These are phyloP conservation scores for Cryptococcus sp. DNA, from an alignment of 1,284 basidiomycete species.

Conservation along the genomic window DNA sequence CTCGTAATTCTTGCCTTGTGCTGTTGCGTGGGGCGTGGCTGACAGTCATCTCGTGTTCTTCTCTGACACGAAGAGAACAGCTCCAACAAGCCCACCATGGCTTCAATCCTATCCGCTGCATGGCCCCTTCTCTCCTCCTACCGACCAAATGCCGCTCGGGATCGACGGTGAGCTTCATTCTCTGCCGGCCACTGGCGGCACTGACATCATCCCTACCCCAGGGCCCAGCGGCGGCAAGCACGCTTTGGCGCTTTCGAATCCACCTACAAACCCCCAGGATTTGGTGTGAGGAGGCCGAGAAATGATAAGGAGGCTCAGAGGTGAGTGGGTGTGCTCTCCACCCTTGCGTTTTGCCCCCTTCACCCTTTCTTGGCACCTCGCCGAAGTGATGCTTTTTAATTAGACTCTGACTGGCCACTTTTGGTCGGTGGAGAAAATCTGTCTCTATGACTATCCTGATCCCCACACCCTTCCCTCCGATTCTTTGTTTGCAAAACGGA, in stretches of 20 bases:
- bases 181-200: background rate
- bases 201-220: background rate
- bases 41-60: background rate
- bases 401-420: conserved; percentile 28
- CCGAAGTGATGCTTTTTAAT: conserved; percentile 34
- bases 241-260: conserved; percentile 47
- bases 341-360: background rate
- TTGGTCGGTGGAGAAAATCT: conserved; percentile 22
- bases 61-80: background rate
- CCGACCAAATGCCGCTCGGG: conserved; percentile 27
- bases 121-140: conserved; percentile 34
- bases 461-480: conserved; percentile 3
- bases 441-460: conserved; percentile 23
- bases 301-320: conserved; percentile 45
- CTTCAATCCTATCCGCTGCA: conserved; percentile 21
- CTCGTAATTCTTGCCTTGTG: background rate
- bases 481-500: conserved; percentile 5
- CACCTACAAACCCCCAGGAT: conserved; percentile 35
- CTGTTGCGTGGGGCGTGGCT: too few species aligned
- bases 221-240: conserved; percentile 11
- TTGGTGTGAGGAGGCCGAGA: conserved; percentile 29
- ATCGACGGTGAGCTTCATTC: conserved; percentile 19
- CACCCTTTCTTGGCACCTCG: background rate
- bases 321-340: conserved; percentile 30
- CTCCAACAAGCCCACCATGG: conserved; percentile 10